phyloP scores from a whole-genome alignment of 805 yeast species.

The Candida oleophila region DNA sequence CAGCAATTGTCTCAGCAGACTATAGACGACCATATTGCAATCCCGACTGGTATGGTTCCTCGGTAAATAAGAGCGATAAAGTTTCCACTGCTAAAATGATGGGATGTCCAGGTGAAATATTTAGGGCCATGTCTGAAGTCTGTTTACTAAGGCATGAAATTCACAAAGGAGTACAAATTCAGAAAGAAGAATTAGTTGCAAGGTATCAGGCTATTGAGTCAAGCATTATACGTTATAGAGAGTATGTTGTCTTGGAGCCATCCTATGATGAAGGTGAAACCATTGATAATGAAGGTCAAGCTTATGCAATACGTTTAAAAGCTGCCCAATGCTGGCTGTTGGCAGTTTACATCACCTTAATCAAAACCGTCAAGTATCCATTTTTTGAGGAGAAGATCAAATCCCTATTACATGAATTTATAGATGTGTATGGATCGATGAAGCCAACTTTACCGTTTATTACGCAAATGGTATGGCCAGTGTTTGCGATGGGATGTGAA shows the following conservation, averaged over 20 bases:
- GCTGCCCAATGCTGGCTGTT: constrained; percentile 61
- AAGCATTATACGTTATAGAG: constrained; percentile 44
- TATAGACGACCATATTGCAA: constrained; percentile 54
- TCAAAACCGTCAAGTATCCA: constrained; percentile 28
- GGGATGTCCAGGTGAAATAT: constrained; percentile 63
- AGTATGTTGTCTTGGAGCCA: constrained; percentile 32
- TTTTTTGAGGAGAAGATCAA: constrained; percentile 22
- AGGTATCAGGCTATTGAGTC: constrained; percentile 32
- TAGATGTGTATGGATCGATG: constrained; percentile 45
- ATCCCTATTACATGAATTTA: constrained; percentile 44
- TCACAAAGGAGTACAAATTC: constrained; percentile 7
- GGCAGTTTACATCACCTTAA: constrained; percentile 28
- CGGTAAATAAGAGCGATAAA: constrained; percentile 24
- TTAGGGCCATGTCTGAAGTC: constrained; percentile 44
- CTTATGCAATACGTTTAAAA: constrained; percentile 42
- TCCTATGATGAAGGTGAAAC: constrained; percentile 9
- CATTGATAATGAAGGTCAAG: constrained; percentile 12
- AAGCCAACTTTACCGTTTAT: constrained; percentile 46
- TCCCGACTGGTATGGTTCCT: constrained; percentile 52
- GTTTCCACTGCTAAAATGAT: constrained; percentile 53
- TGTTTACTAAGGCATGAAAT: constrained; percentile 36
- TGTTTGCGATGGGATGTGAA: constrained; percentile 49
- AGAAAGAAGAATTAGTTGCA: constrained; percentile 9
- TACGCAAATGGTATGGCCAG: constrained; percentile 66
- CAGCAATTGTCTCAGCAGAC: constrained; percentile 57